Conservation (phyloP, 495 filamentous ascomycete species). For the Xylaria castorea region DNA sequence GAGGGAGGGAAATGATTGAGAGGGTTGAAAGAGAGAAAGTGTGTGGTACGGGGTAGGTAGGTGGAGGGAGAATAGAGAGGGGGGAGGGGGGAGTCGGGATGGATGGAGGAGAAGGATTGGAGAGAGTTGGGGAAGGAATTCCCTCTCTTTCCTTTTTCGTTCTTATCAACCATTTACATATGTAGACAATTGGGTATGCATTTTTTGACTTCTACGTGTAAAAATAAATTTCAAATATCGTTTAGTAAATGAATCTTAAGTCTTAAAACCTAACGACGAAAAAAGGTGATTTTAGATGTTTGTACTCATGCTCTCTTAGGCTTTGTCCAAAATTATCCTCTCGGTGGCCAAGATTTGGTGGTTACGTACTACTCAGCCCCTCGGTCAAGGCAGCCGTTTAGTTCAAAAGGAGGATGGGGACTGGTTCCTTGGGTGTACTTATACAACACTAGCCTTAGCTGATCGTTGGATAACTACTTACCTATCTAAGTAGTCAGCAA, state of each 20-base stretch:
- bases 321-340: background rate
- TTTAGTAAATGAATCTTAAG: background rate
- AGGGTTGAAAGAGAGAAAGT: background rate
- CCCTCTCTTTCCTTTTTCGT: background rate
- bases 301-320: background rate
- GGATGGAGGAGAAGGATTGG: background rate
- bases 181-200: background rate
- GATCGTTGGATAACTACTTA: background rate
- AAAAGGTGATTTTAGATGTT: background rate
- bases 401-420: background rate
- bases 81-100: background rate
- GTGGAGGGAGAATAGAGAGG: too few relatives aligned
- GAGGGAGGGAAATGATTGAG: background rate
- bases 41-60: conserved; percentile 2
- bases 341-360: background rate
- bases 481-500: background rate
- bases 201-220: background rate
- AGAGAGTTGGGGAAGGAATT: background rate
- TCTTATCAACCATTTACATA: background rate
- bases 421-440: background rate
- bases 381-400: conserved; percentile 20
- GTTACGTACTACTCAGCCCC: conserved; percentile 17
- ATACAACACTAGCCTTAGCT: background rate
- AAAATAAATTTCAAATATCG: background rate
- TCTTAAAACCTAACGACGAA: background rate